phyloP scores from a whole-genome alignment of 805 yeast species.

The Wickerhamiella australiensis region DNA sequence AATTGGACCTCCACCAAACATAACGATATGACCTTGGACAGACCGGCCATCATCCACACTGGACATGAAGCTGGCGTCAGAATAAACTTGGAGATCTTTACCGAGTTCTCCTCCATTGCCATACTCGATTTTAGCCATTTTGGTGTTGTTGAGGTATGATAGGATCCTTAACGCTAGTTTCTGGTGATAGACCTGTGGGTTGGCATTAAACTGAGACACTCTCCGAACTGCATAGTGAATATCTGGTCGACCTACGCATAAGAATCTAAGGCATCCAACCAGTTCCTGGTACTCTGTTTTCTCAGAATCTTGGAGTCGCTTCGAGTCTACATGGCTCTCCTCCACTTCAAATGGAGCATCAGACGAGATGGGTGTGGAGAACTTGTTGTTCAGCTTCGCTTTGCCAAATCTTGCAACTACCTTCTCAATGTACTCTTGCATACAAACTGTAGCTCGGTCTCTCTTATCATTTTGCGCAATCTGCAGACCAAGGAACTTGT shows the following conservation, averaged over 20 bases:
- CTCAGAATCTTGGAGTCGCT: neutral
- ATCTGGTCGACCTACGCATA: neutral
- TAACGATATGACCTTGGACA: neutral
- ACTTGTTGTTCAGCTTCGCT: neutral
- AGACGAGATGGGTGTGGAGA: neutral
- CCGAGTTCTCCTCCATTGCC: neutral
- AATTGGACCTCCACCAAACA: neutral
- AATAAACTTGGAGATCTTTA: neutral
- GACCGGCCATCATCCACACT: neutral
- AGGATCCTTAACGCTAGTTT: neutral
- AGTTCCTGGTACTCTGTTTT: neutral
- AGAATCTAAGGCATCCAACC: neutral
- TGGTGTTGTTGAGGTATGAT: neutral
- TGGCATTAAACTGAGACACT: neutral
- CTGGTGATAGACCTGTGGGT: neutral
- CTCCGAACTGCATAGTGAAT: neutral
- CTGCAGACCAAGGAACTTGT: no score
- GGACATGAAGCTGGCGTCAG: neutral
- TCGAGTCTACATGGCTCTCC: neutral
- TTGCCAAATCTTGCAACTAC: no score
- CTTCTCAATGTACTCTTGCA: no score
- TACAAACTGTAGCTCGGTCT: no score
- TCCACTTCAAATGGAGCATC: neutral
- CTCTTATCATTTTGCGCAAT: no score
- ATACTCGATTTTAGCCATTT: neutral